Base-by-base conservation (phyloP, 2,329 filamentous ascomycete species). In the Xylariales sp. region DNA sequence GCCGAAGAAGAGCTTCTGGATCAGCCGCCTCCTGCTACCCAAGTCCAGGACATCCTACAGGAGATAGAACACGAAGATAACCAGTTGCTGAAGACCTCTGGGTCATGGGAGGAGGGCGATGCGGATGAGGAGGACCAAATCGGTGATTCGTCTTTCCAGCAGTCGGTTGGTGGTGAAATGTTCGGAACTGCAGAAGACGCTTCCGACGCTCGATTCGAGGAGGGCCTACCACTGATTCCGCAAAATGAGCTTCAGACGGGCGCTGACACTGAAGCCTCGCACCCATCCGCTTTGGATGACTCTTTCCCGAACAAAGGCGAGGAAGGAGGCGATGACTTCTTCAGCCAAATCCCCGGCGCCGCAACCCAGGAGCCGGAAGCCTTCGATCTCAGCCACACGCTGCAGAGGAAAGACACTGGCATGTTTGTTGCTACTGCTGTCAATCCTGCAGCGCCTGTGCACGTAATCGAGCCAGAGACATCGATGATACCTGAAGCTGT, bases 341-440 rank as follows among this genome's bases (percentile, higher is more conserved):
- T 86, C 54, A 66, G 63, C 34, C 71, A 79, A 40, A 62, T 75
- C 51, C 62, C 67, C 33, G 51, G 51, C 9, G 46, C 50, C 9
- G 47, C 62, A 8, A 52, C 55, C n/a, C 42, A 50, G n/a, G 51
- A 55, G 3, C 53, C 51, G 4, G 50, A 49, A n/a, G 51, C 58
- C 12, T 49, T 53, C 28, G 51, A 47, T 4, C 46, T 50, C 31
- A 59, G 54, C 31, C 57, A 53, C 28, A 43, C 59, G 1, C 51
- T 88, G n/a, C 73, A 80, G 49, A 74, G 84, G 42, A 88, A 88
- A 58, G 84, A 81, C 15, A 88, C 84, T 0, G 71, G 74, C 53
- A 79, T 88, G 59, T 82, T 84, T 1, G 64, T 87, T 43, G 66
- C 71, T 19, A 69, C 51, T 22, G 46, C 39, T 29, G 38, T 49